Evolutionary conservation across 1,284 basidiomycete species (phyloP).

Genomic region (Trichosporon coremiiforme): DNA sequence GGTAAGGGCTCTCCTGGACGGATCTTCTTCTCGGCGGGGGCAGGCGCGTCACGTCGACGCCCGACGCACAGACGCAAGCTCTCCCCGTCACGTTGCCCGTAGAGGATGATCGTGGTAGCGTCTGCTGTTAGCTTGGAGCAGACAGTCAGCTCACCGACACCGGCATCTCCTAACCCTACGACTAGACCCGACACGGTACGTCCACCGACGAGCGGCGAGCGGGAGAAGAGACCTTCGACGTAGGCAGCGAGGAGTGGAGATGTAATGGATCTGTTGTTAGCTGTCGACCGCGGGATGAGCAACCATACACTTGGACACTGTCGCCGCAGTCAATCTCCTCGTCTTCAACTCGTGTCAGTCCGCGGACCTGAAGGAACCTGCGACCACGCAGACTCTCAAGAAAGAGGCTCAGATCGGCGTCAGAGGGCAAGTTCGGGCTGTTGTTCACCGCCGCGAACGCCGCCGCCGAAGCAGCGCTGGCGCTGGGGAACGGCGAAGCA

Average conservation of each 20-base stretch:
- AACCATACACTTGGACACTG: slow-evolving; percentile 44
- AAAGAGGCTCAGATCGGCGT: slow-evolving; percentile 55
- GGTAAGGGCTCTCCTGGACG: slow-evolving; percentile 56
- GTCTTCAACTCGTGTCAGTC: slow-evolving; percentile 40
- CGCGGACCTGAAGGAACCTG: slow-evolving; percentile 49
- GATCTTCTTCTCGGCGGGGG: slow-evolving; percentile 42
- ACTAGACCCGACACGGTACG: slow-evolving; percentile 44
- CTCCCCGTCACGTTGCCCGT: slow-evolving; percentile 26
- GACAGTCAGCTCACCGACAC: slow-evolving; percentile 26
- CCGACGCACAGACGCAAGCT: slow-evolving; percentile 43
- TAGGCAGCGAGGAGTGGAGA: slow-evolving; percentile 46
- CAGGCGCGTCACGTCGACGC: slow-evolving; percentile 36
- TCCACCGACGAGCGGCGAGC: slow-evolving; percentile 32
- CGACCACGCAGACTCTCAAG: slow-evolving; percentile 54
- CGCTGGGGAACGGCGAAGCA: slow-evolving; percentile 28
- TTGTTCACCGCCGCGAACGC: slow-evolving; percentile 23
- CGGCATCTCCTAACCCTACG: slow-evolving; percentile 53
- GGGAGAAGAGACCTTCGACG: slow-evolving; percentile 46
- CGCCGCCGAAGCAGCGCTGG: slow-evolving; percentile 15
- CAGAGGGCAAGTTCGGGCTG: slow-evolving; percentile 35
- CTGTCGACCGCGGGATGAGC: no score
- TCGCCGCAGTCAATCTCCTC: slow-evolving; percentile 46
- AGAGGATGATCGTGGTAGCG: slow-evolving; percentile 26
- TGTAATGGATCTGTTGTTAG: slow-evolving; percentile 37
- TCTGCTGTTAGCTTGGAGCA: slow-evolving; percentile 9